Conservation (phyloP, 148 eudicot genomes). For the Persicaria maculosa region DNA sequence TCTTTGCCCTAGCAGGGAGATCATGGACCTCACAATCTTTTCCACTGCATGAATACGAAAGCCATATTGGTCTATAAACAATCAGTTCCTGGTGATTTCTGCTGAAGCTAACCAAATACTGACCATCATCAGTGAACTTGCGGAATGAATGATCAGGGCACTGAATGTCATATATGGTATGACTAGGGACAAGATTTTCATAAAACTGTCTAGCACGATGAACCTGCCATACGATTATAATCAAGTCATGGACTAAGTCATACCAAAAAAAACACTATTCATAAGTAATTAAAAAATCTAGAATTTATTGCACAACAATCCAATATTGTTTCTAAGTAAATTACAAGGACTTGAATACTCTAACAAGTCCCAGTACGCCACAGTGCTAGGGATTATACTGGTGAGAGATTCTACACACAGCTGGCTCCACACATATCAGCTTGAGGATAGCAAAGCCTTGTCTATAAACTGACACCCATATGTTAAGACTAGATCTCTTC, state of each 20-base stretch:
- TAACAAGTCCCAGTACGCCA: not conserved
- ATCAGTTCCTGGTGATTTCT: conserved; percentile 80
- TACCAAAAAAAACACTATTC: not conserved
- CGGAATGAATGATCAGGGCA: conserved; percentile 87
- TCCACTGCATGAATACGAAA: conserved; percentile 69
- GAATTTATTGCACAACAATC: not conserved
- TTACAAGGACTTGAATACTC: not conserved
- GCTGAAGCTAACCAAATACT: conserved; percentile 77
- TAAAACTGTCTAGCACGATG: conserved; percentile 69
- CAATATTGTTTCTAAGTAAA: not conserved
- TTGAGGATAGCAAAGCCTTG: not conserved
- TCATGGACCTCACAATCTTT: conserved; percentile 49
- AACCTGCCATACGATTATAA: conserved; percentile 37
- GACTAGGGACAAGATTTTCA: conserved; percentile 87
- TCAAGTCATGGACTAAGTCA: not conserved
- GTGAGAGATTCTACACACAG: not conserved
- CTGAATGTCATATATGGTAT: conserved; percentile 77
- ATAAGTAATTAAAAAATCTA: not conserved
- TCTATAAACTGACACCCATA: not conserved
- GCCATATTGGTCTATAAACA: conserved; percentile 84
- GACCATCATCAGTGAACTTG: conserved; percentile 96
- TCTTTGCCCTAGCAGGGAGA: conserved; percentile 60
- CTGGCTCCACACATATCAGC: not conserved
- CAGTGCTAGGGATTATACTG: not conserved
- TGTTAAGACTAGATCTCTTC: not conserved